A percentile compares a stretch with the other conserved stretches of the same genome.
Conservation (phyloP, 176 grass and related monocot species). For the Carex myosuroides region DNA sequence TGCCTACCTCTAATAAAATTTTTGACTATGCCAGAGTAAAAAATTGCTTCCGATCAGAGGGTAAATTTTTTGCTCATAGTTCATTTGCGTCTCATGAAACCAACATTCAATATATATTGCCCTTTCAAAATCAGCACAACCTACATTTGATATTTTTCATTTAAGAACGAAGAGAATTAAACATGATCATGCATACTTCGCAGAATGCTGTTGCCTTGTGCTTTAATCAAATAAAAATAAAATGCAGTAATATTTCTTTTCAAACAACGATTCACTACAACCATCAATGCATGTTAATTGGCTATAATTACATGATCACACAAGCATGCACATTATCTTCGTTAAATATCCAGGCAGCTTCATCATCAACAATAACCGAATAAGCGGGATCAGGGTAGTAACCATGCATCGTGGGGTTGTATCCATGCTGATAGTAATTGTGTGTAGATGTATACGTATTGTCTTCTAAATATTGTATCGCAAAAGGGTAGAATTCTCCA, state of each 20-base stretch:
- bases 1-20: too few species aligned
- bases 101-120: too few species aligned
- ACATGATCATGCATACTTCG: background rate
- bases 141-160: background rate
- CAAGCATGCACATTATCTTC: conserved; percentile 86
- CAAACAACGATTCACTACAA: background rate
- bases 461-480: conserved; percentile 69
- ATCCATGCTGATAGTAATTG: conserved; percentile 73
- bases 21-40: too few species aligned
- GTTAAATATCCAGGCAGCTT: conserved; percentile 52
- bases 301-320: conserved; percentile 45
- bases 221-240: background rate
- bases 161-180: background rate
- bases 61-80: too few species aligned
- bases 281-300: background rate
- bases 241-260: background rate
- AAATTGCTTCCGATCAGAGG: too few species aligned
- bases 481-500: conserved; percentile 65
- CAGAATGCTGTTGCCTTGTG: background rate
- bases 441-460: conserved; percentile 40
- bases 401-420: conserved; percentile 48
- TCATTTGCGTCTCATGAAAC: too few species aligned
- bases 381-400: conserved; percentile 63
- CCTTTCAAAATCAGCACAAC: too few species aligned
- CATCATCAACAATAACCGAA: conserved; percentile 59